A percentile compares a stretch with the other conserved stretches of the same genome.
Conservation (phyloP, 1,284 basidiomycete genomes). For the Moesziomyces sp. region DNA sequence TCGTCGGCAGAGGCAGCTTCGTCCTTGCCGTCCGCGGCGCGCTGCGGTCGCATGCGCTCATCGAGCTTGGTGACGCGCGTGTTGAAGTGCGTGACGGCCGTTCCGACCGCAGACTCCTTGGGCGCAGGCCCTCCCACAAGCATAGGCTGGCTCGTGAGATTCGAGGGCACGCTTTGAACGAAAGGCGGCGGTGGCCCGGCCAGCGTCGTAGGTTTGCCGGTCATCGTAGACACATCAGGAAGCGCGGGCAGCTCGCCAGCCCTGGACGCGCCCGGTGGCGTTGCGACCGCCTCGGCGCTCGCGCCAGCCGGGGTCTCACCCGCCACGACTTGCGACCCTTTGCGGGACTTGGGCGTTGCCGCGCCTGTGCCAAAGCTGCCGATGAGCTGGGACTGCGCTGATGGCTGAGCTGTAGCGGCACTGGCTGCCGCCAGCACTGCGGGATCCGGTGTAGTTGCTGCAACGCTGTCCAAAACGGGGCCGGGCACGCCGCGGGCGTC, state of each 20-base stretch:
- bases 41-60: constrained; percentile 68
- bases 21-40: constrained; percentile 70
- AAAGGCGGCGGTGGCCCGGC: constrained; percentile 31
- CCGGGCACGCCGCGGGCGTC: constrained; percentile 13
- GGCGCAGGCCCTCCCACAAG: constrained; percentile 67
- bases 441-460: constrained; percentile 31
- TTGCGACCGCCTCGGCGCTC: constrained; percentile 1
- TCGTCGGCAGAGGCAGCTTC: constrained; percentile 10
- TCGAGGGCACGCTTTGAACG: constrained; percentile 58
- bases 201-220: constrained; percentile 49
- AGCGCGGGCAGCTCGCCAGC: constrained; percentile 24
- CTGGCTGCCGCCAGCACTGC: constrained; percentile 41
- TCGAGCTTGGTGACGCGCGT: constrained; percentile 75
- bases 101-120: constrained; percentile 61
- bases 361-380: constrained; percentile 24
- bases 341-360: constrained; percentile 18
- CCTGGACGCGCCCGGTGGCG: constrained; percentile 4
- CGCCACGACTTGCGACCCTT: constrained; percentile 18
- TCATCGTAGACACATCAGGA: constrained; percentile 32
- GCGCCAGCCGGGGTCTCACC: constrained; percentile 10
- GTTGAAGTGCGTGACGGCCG: constrained; percentile 74
- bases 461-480: constrained; percentile 18
- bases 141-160: constrained; percentile 57
- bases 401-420: constrained; percentile 31
- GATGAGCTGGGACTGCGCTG: constrained; percentile 41